Evolutionary conservation across 2,329 filamentous ascomycete species (phyloP).

Genomic region (Ceratocystis smalleyi): DNA sequence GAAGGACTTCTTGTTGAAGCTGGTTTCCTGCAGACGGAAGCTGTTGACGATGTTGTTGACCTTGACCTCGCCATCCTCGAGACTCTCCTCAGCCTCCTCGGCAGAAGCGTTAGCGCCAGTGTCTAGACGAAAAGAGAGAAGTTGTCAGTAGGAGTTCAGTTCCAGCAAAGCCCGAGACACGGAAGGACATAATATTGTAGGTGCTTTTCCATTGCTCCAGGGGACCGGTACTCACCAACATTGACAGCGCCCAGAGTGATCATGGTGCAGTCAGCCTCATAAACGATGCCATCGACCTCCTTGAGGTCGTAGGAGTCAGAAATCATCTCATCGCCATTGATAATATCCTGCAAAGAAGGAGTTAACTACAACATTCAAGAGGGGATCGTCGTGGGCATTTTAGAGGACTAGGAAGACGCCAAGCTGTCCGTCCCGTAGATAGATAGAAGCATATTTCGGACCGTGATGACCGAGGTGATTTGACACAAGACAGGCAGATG

Average conservation of each 20-base stretch:
- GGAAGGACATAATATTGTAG: neutral
- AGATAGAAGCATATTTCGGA: no score
- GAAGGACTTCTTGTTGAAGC: conserved; percentile 80
- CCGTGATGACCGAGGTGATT: no score
- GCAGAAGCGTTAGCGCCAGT: conserved; percentile 94
- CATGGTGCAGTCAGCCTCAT: conserved; percentile 85
- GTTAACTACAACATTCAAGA: neutral
- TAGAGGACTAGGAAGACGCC: neutral
- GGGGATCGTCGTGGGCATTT: neutral
- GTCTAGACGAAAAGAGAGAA: conserved; percentile 33
- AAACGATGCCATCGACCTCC: conserved; percentile 62
- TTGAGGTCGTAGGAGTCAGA: conserved; percentile 84
- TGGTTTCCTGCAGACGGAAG: conserved; percentile 70
- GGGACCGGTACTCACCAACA: conserved; percentile 44
- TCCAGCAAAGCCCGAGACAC: neutral
- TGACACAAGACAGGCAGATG: no score
- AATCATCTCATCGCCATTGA: conserved; percentile 89
- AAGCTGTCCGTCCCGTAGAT: no score
- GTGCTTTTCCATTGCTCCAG: neutral
- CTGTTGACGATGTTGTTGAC: conserved; percentile 90
- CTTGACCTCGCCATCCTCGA: conserved; percentile 53
- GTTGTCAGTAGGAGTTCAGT: neutral
- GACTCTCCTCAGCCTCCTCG: conserved; percentile 64
- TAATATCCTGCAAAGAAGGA: conserved; percentile 50
- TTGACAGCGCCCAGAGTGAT: conserved; percentile 62